Percentiles rank a stretch among this genome's conserved stretches.
These are phyloP conservation scores for Chrysosporium queenslandicum DNA, from an alignment of 2,329 filamentous ascomycete genomes.

Conservation along the genomic window DNA sequence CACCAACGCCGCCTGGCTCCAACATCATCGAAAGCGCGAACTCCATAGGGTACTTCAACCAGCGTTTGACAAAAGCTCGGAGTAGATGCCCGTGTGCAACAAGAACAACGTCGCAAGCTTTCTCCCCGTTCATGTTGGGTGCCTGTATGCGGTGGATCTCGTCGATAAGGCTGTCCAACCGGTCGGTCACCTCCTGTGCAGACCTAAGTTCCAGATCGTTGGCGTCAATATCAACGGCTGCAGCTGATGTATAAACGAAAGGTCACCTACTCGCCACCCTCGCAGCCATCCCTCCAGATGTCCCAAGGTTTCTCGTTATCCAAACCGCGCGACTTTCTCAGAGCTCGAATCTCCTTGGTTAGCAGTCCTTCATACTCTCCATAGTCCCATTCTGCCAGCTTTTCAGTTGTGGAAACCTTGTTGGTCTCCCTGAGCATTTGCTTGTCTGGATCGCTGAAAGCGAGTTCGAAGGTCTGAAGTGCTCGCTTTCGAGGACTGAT, in stretches of 20 bases:
- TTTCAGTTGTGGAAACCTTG: conserved; percentile 42
- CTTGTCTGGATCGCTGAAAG: conserved; percentile 28
- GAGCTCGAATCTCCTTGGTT: conserved; percentile 41
- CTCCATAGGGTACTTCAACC: conserved; percentile 37
- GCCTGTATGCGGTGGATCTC: conserved; percentile 35
- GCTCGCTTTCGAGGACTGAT: conserved; percentile 45
- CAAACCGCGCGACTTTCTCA: conserved; percentile 40
- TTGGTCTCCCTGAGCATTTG: conserved; percentile 17
- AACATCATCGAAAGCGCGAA: conserved; percentile 37
- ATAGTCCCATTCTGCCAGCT: conserved; percentile 53
- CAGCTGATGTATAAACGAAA: too few species aligned
- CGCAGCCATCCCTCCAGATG: conserved; percentile 43
- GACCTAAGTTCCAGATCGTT: conserved; percentile 20
- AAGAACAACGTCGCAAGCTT: conserved; percentile 19
- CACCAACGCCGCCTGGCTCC: conserved; percentile 9
- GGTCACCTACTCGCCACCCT: conserved; percentile 42
- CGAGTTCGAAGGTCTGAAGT: conserved; percentile 40
- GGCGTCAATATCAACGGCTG: not conserved
- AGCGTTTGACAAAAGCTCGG: conserved; percentile 40
- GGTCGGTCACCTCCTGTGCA: conserved; percentile 30
- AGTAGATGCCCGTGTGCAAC: conserved; percentile 40
- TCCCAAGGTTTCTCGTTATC: conserved; percentile 40
- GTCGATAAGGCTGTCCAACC: conserved; percentile 36
- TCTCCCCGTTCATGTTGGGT: conserved; percentile 34
- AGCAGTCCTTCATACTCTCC: conserved; percentile 52